Base-by-base conservation (phyloP, 495 filamentous ascomycete genomes). In the Amphirosellinia nigrospora region DNA sequence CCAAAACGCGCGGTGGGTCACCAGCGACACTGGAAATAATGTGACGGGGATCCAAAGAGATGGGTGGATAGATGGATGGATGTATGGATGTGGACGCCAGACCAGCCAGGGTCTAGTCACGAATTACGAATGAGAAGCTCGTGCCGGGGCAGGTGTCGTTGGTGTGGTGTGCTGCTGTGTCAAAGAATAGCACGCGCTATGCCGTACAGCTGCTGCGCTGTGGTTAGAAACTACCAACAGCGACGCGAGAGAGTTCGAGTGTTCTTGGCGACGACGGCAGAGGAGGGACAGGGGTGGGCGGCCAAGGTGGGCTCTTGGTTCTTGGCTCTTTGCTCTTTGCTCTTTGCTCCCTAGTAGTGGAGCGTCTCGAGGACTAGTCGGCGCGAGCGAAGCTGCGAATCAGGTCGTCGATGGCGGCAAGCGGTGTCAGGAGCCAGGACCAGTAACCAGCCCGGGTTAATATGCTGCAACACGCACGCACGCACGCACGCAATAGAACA, bases 31-130 rank as follows among this genome's bases (percentile, higher is more conserved):
- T 67, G 53, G 55, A 73, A 50, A 61, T 62, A 69, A 59, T 74
- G 70, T 74, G 66, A 71, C 58, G 63, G 68, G 68, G 39, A 66
- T 71, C 61, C 68, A 63, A 62, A 60, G 69, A 52, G 69, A 66
- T 71, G 68, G 73, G 36, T 68, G 71, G 66, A 52, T 63, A 62
- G 61, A 46, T 56, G 32, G 69, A 66, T 71, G 68, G 73, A 41
- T 68, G 71, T 61, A 52, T 63, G 66, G 61, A 46, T 56, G 32
- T 59, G 39, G 52, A 38, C 50, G 10, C 53, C 28, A 69, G 61
- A 64, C 41, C 39, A 58, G 55, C 19, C 32, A 58, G 32, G 43
- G 58, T 3, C 36, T 61, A 36, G 61, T 64, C 36, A 64, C 43
- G 43, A 50, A 48, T 36, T 21, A 64, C 43, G 43, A 50, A 48